These are phyloP conservation scores for Fusarium protoensiforme DNA, from an alignment of 2,329 filamentous ascomycete species.

Conservation along the genomic window DNA sequence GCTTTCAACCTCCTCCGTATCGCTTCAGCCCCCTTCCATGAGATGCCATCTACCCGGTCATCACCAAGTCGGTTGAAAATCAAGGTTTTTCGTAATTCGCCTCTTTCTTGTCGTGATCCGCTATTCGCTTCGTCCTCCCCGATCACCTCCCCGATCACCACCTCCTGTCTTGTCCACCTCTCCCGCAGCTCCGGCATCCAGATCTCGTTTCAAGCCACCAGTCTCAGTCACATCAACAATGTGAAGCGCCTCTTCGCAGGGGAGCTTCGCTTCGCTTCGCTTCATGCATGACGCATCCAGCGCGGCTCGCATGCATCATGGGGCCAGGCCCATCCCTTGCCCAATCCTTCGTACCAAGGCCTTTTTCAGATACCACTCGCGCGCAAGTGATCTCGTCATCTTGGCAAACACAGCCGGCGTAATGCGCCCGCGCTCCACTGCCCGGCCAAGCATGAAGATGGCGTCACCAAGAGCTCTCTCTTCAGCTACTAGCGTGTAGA, in stretches of 20 bases:
- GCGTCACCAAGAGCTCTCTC: slow-evolving; percentile 88
- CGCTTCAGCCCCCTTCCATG: slow-evolving; percentile 2
- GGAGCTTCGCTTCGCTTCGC: background rate
- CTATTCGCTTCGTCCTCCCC: slow-evolving; percentile 1
- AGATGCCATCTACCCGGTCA: slow-evolving; percentile 17
- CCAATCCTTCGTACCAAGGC: slow-evolving; percentile 82
- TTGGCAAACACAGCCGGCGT: slow-evolving; percentile 80
- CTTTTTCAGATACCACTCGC: slow-evolving; percentile 88
- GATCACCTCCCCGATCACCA: background rate
- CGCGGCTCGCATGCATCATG: slow-evolving; percentile 32
- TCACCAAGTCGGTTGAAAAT: slow-evolving; percentile 1
- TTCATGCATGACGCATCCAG: background rate
- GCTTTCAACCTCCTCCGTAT: slow-evolving; percentile 8
- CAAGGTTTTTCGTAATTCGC: slow-evolving; percentile 14
- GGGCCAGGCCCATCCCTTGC: slow-evolving; percentile 75
- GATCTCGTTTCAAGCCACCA: slow-evolving; percentile 4
- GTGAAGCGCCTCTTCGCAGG: slow-evolving; percentile 21
- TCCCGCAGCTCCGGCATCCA: slow-evolving; percentile 1
- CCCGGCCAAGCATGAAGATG: slow-evolving; percentile 82
- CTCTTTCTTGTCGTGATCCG: slow-evolving; percentile 8
- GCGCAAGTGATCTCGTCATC: slow-evolving; percentile 77
- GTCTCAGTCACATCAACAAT: slow-evolving; percentile 25
- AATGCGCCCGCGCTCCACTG: slow-evolving; percentile 78
- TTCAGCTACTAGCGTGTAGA: slow-evolving; percentile 90
- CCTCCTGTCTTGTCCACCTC: background rate